Base-by-base conservation (phyloP, 2,329 filamentous ascomycete genomes). In the Colletotrichum shisoi region DNA sequence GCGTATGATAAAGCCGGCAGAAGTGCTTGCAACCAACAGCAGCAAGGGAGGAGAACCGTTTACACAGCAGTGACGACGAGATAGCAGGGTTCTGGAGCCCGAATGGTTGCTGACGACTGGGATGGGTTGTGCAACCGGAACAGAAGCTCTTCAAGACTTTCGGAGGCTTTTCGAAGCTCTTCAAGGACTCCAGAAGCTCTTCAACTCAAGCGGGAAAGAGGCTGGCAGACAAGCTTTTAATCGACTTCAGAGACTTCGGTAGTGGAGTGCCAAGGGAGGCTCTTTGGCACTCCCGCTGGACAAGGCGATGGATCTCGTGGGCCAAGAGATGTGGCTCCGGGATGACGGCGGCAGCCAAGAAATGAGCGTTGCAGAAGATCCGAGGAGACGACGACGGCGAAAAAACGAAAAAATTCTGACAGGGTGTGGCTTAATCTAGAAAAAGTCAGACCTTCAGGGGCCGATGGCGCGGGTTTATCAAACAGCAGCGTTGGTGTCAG, bases 301-400 rank as follows among this genome's bases (percentile, higher is more conserved):
- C 40, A 57, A 62, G 57, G 48, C 57, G 57, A 68, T 46, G 66
- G 66, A 67, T 59, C 64, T 66, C 62, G 57, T 62, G 56, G 62
- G 60, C 53, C 56, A 69, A 68, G 65, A 64, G 68, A 69, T 69
- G 68, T 68, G 64, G 65, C 59, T 31, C 60, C 60, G 57, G 67
- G 57, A 69, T 61, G 60, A 61, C 58, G 59, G 64, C 49, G 64
- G 60, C 40, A 56, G 59, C 57, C 68, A 68, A 68, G 67, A 57
- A 58, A 27, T 44, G 58, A 37, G 54, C 13, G 42, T 52, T 65
- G 62, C 62, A 66, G 24, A 68, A 61, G 58, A 42, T 60, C 56
- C 66, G 56, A 68, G 66, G 57, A 61, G 53, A 58, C 46, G 64
- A 48, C 54, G 61, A 62, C 39, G 63, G 42, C 27, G 27, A 57